Evolutionary conservation across 2,329 filamentous ascomycete species (phyloP).

Genomic region (Emericellopsis atlantica): DNA sequence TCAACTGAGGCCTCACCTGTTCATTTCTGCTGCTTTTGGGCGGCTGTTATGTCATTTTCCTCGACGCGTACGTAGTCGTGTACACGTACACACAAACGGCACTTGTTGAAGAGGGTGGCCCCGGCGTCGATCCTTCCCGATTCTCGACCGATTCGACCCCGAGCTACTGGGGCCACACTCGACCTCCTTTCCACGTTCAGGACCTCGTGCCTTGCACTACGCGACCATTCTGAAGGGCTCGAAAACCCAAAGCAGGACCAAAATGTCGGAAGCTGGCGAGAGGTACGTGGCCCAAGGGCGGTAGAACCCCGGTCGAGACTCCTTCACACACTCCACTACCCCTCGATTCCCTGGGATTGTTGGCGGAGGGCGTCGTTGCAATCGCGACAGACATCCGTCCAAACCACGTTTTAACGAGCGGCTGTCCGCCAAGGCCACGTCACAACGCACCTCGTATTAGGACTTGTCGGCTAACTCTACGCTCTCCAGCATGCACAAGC

Average conservation of each 20-base stretch:
- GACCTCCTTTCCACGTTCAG: no score
- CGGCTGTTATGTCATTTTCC: no score
- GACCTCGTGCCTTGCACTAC: background rate
- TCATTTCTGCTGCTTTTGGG: no score
- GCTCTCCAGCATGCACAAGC: constrained; percentile 29
- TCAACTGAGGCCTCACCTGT: no score
- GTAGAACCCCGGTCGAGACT: background rate
- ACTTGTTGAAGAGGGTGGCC: no score
- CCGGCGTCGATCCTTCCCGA: background rate
- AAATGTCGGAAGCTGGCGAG: constrained; percentile 22
- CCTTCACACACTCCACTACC: background rate
- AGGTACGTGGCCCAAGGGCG: constrained; percentile 13
- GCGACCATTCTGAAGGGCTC: background rate
- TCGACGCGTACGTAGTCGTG: no score
- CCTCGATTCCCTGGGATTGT: background rate
- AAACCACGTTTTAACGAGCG: background rate
- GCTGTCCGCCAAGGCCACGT: background rate
- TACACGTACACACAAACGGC: no score
- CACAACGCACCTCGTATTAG: background rate
- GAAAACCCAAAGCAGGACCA: background rate
- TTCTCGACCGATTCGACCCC: background rate
- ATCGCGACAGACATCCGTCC: background rate
- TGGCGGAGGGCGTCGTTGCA: background rate
- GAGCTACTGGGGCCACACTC: no score
- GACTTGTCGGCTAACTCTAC: background rate